Evolutionary conservation across 768 basidiomycete genomes (phyloP).

Genomic region (Amanita fuliginea): DNA sequence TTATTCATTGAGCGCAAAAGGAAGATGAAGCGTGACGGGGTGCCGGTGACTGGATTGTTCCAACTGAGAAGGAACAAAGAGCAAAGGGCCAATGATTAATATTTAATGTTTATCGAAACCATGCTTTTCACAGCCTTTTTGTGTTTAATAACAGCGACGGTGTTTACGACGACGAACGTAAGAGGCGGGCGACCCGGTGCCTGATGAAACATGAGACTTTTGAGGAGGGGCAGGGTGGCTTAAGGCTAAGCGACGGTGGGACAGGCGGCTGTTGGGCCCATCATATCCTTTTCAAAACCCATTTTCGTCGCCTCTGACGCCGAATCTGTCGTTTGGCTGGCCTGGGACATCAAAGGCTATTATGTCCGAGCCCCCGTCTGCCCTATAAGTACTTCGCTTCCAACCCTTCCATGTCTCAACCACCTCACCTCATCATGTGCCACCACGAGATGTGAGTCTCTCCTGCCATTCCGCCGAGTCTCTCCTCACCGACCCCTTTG

Average conservation of each 20-base stretch:
- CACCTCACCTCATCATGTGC: neutral
- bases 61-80: neutral
- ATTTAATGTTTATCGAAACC: neutral
- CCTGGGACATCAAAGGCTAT: neutral
- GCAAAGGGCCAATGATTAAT: neutral
- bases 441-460: neutral
- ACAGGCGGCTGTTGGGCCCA: neutral
- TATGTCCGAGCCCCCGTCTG: neutral
- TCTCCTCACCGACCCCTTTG: constrained; percentile 2
- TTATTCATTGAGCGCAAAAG: constrained; percentile 60
- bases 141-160: neutral
- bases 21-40: constrained; percentile 32
- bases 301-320: constrained; percentile 2
- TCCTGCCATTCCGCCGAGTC: neutral
- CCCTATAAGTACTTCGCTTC: neutral
- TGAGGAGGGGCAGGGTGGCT: neutral
- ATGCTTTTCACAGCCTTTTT: neutral
- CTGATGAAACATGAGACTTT: constrained; percentile 1
- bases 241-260: neutral
- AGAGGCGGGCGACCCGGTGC: constrained; percentile 2
- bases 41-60: constrained; percentile 13
- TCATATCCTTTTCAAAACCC: neutral
- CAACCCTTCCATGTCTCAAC: neutral
- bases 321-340: neutral
- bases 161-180: constrained; percentile 1